Base-by-base conservation (phyloP, 306 rosid species). In the Medicago truncatula region DNA sequence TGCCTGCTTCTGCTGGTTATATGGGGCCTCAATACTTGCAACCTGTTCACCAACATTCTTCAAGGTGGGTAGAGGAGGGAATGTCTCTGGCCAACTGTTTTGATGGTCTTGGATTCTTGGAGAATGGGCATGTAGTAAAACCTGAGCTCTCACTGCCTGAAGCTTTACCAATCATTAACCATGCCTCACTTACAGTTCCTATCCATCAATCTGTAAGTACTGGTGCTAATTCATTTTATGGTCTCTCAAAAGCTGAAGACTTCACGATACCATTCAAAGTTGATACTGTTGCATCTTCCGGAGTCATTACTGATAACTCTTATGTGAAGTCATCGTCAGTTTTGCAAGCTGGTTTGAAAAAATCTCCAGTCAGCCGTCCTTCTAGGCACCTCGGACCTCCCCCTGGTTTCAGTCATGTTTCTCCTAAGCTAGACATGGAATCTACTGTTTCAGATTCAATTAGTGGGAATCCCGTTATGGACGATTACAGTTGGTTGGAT, bases 401-500 rank as follows among this genome's bases (percentile, higher is more conserved):
- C 41, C 99, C 99, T 11, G 99, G 99, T 52, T 95, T 95, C 87
- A 85, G 86, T 82, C 77, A 54, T 12, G 80, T 86, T 83, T 89
- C 88, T 83, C 70, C 83, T 41, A 95, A 87, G 64, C 93, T 78
- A 59, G 86, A 70, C 9, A 78, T 83, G 66, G 96, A 86, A 76
- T 50, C 88, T 38, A 66, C 82, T 73, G 68, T 82, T 74, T 76
- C 88, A 16, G 96, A 85, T 58, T 70, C 70, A 2, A 73, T 80
- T 73, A 83, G 71, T 78, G 96, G 77, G 68, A 95, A 82, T 90
- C 92, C 78, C 43, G 31, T 85, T 49, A 53, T 89, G 89, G 99
- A 95, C 69, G 97, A 95, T 82, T 95, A 95, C 85, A 85, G 97
- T 83, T 95, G 99, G 99, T 84, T 95, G 89, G 98, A 95, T 89